Evolutionary conservation across 2,329 filamentous ascomycete species (phyloP).

Genomic region (Colletotrichum echinochloae): DNA sequence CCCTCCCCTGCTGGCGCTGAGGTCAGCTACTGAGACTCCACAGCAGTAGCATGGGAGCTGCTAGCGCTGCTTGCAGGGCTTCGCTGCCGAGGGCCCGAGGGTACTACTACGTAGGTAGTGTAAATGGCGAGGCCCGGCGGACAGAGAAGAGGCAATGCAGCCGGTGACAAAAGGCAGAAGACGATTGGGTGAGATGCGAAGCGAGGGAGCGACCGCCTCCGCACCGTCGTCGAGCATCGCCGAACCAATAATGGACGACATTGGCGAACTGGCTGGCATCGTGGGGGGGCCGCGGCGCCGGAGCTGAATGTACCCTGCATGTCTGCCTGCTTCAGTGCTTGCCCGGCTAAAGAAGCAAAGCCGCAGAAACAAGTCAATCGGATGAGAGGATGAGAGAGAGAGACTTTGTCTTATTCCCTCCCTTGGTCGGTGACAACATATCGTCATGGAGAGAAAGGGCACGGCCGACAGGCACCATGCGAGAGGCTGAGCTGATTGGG

Average conservation of each 20-base stretch:
- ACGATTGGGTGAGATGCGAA: conserved; percentile 31
- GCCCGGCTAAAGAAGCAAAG: not conserved
- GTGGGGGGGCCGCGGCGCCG: conserved; percentile 34
- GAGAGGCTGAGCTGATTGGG: not conserved
- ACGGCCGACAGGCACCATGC: conserved; percentile 10
- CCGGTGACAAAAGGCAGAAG: conserved; percentile 27
- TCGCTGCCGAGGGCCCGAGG: conserved; percentile 20
- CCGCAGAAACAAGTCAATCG: not conserved
- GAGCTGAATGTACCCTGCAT: conserved; percentile 37
- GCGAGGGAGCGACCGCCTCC: conserved; percentile 15
- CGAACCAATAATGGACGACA: conserved; percentile 37
- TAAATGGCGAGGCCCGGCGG: too few species aligned
- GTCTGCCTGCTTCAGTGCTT: conserved; percentile 23
- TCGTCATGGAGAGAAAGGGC: not conserved
- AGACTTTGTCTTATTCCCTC: not conserved
- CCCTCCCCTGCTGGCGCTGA: conserved; percentile 26
- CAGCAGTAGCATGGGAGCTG: conserved; percentile 31
- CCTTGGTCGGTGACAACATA: too few species aligned
- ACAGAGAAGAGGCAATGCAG: conserved; percentile 26
- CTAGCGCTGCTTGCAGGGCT: conserved; percentile 23
- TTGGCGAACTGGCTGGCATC: conserved; percentile 24
- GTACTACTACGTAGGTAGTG: too few species aligned
- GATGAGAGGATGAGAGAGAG: not conserved
- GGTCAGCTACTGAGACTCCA: conserved; percentile 32
- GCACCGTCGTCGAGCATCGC: conserved; percentile 17